A percentile compares a stretch with the other conserved stretches of the same genome.
Conservation (phyloP, 306 rosid species). For the Corylus heterophylla region DNA sequence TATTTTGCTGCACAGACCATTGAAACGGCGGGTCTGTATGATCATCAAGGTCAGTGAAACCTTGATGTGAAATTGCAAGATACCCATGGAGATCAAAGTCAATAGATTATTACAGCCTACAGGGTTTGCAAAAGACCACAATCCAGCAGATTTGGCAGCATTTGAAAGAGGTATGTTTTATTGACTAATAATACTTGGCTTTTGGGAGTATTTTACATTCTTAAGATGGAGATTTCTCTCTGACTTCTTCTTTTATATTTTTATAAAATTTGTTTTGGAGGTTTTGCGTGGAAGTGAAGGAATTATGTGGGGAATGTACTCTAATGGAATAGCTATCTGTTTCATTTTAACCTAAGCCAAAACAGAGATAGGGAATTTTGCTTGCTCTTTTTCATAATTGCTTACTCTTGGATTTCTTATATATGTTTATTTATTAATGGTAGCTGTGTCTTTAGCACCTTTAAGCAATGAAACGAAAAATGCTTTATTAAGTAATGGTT, state of each 20-base stretch:
- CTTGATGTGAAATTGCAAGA: slow-evolving; percentile 61
- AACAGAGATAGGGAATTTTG: slow-evolving; percentile 9
- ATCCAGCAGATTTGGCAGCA: slow-evolving; percentile 62
- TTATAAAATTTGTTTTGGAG: not conserved
- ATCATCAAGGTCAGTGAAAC: slow-evolving; percentile 43
- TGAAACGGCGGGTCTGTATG: slow-evolving; percentile 59
- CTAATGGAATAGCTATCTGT: not conserved
- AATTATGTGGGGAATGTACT: slow-evolving; percentile 15
- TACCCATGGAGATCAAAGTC: slow-evolving; percentile 70
- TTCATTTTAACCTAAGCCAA: too few relatives aligned
- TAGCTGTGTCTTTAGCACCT: not conserved
- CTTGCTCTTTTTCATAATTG: slow-evolving; percentile 1
- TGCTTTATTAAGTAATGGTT: slow-evolving; percentile 5
- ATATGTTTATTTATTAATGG: not conserved
- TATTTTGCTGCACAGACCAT: slow-evolving; percentile 51
- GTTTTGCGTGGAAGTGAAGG: slow-evolving; percentile 24
- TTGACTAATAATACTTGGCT: slow-evolving; percentile 11
- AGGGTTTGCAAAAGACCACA: slow-evolving; percentile 54
- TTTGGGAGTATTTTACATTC: not conserved
- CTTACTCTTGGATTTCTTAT: not conserved
- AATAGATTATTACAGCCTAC: slow-evolving; percentile 35
- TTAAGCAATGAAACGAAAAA: not conserved
- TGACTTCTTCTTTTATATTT: not conserved
- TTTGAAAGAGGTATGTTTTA: slow-evolving; percentile 61
- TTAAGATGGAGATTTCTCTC: not conserved